Evolutionary conservation across 1,139 yeast genomes (phyloP).

Genomic region (Hansenula sp.): DNA sequence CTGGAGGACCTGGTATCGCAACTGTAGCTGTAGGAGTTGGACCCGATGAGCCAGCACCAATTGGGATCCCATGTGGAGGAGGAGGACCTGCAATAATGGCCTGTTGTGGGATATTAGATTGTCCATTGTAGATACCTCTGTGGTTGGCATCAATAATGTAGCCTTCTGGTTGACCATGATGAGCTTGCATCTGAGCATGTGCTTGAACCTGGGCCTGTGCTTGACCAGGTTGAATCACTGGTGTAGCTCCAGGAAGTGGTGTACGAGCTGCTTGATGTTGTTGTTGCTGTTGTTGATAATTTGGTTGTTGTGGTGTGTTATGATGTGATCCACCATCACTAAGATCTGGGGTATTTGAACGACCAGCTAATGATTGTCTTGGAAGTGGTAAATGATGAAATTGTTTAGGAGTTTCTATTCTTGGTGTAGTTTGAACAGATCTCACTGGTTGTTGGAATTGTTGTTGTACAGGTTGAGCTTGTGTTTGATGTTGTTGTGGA

Average conservation of each 20-base stretch:
- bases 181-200: background rate
- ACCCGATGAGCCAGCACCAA: too few relatives aligned
- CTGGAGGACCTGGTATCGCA: constrained; percentile 1
- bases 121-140: background rate
- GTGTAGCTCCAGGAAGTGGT: constrained; percentile 2
- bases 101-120: constrained; percentile 4
- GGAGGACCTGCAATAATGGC: background rate
- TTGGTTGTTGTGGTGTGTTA: background rate
- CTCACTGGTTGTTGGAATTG: constrained; percentile 1
- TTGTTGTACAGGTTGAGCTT: constrained; percentile 2
- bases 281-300: background rate
- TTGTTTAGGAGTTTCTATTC: constrained; percentile 11
- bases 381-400: constrained; percentile 23
- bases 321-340: background rate
- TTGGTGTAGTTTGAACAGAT: constrained; percentile 2
- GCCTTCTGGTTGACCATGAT: background rate
- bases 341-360: constrained; percentile 10
- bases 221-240: background rate
- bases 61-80: background rate
- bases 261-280: background rate
- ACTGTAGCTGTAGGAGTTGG: background rate
- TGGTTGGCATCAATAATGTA: constrained; percentile 1
- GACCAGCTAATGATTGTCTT: constrained; percentile 14
- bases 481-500: constrained; percentile 4
- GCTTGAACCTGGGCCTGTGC: background rate